These are phyloP conservation scores for Pholiota molesta DNA, from an alignment of 768 basidiomycete genomes.

Conservation along the genomic window DNA sequence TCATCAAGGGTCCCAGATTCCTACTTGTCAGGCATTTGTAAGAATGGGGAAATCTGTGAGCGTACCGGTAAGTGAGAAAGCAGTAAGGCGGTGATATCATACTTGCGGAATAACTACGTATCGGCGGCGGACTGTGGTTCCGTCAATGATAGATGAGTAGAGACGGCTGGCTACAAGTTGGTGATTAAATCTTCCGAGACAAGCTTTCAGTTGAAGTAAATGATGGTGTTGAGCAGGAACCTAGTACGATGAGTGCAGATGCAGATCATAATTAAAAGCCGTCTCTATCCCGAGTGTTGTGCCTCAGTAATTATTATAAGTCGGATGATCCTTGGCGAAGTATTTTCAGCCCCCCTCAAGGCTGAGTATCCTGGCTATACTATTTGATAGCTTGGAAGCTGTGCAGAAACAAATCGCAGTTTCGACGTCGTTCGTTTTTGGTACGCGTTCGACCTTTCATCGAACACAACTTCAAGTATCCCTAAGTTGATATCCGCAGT, in stretches of 20 bases:
- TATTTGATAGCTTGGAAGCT: not conserved
- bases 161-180: not conserved
- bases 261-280: not conserved
- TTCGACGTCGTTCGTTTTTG: too few relatives aligned
- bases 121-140: not conserved
- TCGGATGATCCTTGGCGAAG: not conserved
- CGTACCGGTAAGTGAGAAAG: not conserved
- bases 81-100: not conserved
- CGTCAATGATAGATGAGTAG: not conserved
- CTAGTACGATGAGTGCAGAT: not conserved
- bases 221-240: not conserved
- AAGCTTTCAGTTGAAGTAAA: conserved; percentile 1
- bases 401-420: not conserved
- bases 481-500: too few relatives aligned
- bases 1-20: not conserved
- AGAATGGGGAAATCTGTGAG: not conserved
- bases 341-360: not conserved
- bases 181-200: conserved; percentile 2
- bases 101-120: not conserved
- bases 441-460: too few relatives aligned
- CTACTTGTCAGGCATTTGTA: not conserved
- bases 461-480: too few relatives aligned
- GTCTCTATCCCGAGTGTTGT: not conserved
- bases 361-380: not conserved
- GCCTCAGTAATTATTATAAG: not conserved